Conservation (phyloP, 192 early-diverging fungal genomes). For the Backusella circina region DNA sequence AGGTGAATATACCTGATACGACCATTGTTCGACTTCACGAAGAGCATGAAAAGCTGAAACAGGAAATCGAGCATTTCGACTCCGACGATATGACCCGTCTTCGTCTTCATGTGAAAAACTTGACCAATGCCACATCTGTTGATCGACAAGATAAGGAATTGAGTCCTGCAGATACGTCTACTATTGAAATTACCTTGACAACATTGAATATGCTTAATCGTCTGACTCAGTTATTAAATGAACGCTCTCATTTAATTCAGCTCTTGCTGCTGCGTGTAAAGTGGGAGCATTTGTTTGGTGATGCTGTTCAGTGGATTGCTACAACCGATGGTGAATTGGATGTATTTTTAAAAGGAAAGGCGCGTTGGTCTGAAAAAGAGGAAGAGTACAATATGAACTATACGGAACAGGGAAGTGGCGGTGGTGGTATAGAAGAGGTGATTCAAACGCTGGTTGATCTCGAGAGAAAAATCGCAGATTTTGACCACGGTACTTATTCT, state of each 20-base stretch:
- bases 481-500: slow-evolving; percentile 15
- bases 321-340: slow-evolving; percentile 18
- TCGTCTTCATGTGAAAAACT: slow-evolving; percentile 31
- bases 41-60: slow-evolving; percentile 30
- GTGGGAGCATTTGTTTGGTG: slow-evolving; percentile 34
- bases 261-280: slow-evolving; percentile 23
- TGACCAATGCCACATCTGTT: background rate
- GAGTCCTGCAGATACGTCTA: slow-evolving; percentile 36
- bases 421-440: background rate
- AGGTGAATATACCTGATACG: background rate
- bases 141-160: slow-evolving; percentile 4
- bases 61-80: slow-evolving; percentile 34
- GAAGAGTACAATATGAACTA: background rate
- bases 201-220: slow-evolving; percentile 32
- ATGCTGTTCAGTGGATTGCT: slow-evolving; percentile 24
- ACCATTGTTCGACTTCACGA: slow-evolving; percentile 12
- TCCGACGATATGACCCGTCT: slow-evolving; percentile 34
- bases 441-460: slow-evolving; percentile 12
- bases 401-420: background rate
- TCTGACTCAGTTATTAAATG: slow-evolving; percentile 16
- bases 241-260: slow-evolving; percentile 17
- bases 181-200: slow-evolving; percentile 35
- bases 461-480: slow-evolving; percentile 23
- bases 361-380: slow-evolving; percentile 18
- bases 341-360: slow-evolving; percentile 18